Evolutionary conservation across 2,329 filamentous ascomycete genomes (phyloP).

Genomic region (Venturia carpophila): DNA sequence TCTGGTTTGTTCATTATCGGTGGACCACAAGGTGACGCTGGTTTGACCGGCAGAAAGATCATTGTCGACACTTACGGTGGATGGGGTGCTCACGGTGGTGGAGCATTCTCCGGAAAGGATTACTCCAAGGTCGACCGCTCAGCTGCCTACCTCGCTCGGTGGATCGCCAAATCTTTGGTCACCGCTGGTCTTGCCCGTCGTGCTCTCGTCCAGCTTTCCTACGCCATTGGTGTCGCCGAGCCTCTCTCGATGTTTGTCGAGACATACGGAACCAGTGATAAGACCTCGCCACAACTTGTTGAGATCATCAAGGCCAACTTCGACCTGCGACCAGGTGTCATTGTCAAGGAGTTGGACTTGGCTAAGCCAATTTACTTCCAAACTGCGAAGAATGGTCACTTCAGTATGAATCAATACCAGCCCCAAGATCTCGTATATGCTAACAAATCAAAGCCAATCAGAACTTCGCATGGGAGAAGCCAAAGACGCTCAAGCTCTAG

Average conservation of each 20-base stretch:
- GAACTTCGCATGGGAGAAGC: constrained; percentile 96
- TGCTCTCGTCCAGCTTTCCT: constrained; percentile 93
- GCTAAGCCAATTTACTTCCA: constrained; percentile 95
- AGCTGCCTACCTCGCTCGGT: constrained; percentile 92
- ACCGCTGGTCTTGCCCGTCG: constrained; percentile 81
- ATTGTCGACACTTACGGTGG: constrained; percentile 99
- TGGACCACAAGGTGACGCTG: constrained; percentile 97
- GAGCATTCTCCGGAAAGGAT: constrained; percentile 99
- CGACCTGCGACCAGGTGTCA: constrained; percentile 94
- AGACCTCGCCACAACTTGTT: constrained; percentile 86
- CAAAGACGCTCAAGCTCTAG: constrained; percentile 90
- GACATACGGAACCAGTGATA: constrained; percentile 88
- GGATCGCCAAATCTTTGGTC: constrained; percentile 98
- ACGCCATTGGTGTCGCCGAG: constrained; percentile 98
- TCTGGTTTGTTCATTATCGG: constrained; percentile 98
- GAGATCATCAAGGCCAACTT: constrained; percentile 94
- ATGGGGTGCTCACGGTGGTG: constrained; percentile 99
- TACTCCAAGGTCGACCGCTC: constrained; percentile 99
- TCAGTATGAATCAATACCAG: constrained; percentile 35
- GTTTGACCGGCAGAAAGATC: constrained; percentile 98
- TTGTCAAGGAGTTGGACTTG: constrained; percentile 93
- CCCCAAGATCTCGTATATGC: neutral
- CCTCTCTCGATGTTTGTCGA: constrained; percentile 97
- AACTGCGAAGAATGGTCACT: constrained; percentile 99
- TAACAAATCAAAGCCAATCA: constrained; percentile 61